phyloP scores from a whole-genome alignment of 1,139 yeast genomes.

The Eremothecium sinecaudum region DNA sequence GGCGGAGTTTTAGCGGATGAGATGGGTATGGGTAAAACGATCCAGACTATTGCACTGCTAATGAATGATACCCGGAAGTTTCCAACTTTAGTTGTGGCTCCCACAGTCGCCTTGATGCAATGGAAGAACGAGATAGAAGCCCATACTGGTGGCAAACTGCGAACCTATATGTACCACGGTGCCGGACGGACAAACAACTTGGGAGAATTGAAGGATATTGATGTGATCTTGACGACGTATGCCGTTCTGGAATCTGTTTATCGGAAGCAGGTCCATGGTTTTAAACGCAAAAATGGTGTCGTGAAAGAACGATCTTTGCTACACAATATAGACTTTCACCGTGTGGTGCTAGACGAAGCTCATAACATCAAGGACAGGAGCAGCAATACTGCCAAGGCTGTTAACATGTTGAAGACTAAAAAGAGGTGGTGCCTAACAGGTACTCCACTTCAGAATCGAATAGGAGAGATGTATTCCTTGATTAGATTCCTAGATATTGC shows the following conservation, averaged over 20 bases:
- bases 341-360: conserved; percentile 94
- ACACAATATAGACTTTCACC: conserved; percentile 66
- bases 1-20: conserved; percentile 98
- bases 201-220: conserved; percentile 53
- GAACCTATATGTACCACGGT: conserved; percentile 74
- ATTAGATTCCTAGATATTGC: conserved; percentile 72
- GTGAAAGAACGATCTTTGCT: conserved; percentile 69
- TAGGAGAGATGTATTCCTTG: conserved; percentile 90
- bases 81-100: conserved; percentile 88
- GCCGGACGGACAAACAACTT: conserved; percentile 55
- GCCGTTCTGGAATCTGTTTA: conserved; percentile 82
- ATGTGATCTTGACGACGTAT: conserved; percentile 83
- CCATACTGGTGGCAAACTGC: conserved; percentile 64
- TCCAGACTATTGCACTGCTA: conserved; percentile 83
- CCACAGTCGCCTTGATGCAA: conserved; percentile 95
- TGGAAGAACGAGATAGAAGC: conserved; percentile 90
- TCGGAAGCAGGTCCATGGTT: conserved; percentile 77
- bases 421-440: conserved; percentile 91
- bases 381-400: conserved; percentile 88
- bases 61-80: conserved; percentile 54
- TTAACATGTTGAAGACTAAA: conserved; percentile 57
- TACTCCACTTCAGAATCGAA: conserved; percentile 90
- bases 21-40: conserved; percentile 99
- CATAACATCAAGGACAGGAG: conserved; percentile 94
- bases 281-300: conserved; percentile 56